phyloP scores from a whole-genome alignment of 2,329 filamentous ascomycete genomes.

The Scedosporium boydii region DNA sequence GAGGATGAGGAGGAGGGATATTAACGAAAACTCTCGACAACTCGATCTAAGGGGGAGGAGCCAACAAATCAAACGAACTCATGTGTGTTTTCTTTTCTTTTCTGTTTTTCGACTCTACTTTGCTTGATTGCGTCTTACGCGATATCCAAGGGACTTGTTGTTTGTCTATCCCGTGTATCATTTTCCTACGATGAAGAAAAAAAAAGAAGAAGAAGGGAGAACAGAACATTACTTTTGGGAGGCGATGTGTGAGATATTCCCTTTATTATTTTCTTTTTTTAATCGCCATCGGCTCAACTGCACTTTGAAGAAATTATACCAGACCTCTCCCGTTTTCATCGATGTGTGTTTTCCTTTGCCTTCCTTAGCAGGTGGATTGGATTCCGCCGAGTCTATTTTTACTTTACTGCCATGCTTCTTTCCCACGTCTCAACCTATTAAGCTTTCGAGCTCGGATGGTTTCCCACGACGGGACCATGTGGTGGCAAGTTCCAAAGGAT shows the following conservation, averaged over 20 bases:
- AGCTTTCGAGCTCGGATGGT: no score
- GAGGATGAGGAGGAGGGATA: constrained; percentile 58
- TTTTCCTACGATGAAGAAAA: background rate
- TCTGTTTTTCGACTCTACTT: background rate
- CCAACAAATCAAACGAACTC: background rate
- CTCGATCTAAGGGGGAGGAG: background rate
- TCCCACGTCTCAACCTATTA: background rate
- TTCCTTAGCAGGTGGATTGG: background rate
- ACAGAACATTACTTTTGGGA: background rate
- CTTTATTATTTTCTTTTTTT: background rate
- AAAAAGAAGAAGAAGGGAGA: background rate
- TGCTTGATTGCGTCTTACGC: background rate
- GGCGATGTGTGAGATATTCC: background rate
- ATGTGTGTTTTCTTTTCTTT: background rate
- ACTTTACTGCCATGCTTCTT: background rate
- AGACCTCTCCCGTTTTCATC: background rate
- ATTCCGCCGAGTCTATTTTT: no score
- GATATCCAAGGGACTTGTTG: background rate
- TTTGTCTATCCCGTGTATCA: background rate
- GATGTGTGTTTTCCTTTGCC: background rate
- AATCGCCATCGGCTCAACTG: background rate
- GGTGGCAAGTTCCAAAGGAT: no score
- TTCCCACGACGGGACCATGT: no score
- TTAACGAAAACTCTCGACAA: background rate
- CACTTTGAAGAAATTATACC: background rate